phyloP scores from a whole-genome alignment of 352 stramenopile species.

The Globisporangium radiosum region DNA sequence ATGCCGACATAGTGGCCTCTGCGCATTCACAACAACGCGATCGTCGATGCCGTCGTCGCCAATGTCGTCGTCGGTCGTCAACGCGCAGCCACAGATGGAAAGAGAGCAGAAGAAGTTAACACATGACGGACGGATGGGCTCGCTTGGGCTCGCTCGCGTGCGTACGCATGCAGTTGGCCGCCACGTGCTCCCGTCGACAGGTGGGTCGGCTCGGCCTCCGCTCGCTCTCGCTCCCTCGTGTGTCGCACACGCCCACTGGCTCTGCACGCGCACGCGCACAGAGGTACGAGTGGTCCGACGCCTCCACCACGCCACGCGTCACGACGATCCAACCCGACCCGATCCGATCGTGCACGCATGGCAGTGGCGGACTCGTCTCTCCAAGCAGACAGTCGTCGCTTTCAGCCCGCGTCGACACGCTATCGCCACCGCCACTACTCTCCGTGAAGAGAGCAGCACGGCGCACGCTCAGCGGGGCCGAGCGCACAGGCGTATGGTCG shows the following conservation, averaged over 20 bases:
- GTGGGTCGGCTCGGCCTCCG: neutral
- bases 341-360: neutral
- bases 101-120: constrained; percentile 84
- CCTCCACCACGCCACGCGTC: neutral
- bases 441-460: neutral
- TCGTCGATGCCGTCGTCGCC: constrained; percentile 3
- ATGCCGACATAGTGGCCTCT: constrained; percentile 99
- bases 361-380: neutral
- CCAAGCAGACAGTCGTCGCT: neutral
- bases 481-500: no score
- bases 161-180: constrained; percentile 11
- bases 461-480: neutral
- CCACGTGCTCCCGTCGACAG: constrained; percentile 1
- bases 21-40: constrained; percentile 13
- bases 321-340: neutral
- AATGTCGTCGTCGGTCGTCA: constrained; percentile 10
- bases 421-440: neutral
- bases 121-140: constrained; percentile 20
- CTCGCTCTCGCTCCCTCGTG: constrained; percentile 9
- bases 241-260: neutral
- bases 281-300: neutral
- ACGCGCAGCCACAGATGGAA: constrained; percentile 19
- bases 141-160: constrained; percentile 13
- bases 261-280: no score
- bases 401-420: no score